Base-by-base conservation (phyloP, 2,329 filamentous ascomycete species). In the Aspergillus proliferans region DNA sequence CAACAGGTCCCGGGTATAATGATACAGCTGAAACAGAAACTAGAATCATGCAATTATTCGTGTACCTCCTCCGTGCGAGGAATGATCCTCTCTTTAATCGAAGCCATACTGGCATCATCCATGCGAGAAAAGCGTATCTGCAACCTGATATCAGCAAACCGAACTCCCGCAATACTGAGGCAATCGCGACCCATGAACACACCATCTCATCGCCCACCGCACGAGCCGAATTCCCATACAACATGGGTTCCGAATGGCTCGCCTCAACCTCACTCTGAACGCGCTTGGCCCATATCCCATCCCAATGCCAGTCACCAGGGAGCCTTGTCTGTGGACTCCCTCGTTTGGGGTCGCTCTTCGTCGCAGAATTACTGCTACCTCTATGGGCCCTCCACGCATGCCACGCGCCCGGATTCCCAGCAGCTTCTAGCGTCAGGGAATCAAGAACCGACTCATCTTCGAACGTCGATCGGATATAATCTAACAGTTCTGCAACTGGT, bases 281-380 rank as follows among this genome's bases (percentile, higher is more conserved):
- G 47, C 92, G 80, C 55, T 91, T 86, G 65, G 94, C 88, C 92
- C 92, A 98, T 0, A 97, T 92, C 0, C 92, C 91, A 61, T 95
- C 89, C 92, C 92, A 97, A 64, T 95, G 95, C 92, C 92, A 97
- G 60, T 95, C 86, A 6, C 86, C 87, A 0, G 89, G 89, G 45
- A 79, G 76, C 52, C 84, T 71, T 33, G 69, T 62, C 55, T 65
- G 66, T 46, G 61, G 73, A 51, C 71, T 80, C 65, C 63, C 72
- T 72, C 52, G 70, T 60, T 69, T 79, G 59, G 59, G 67, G 14
- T 48, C 51, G 19, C 48, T 53, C 28, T 49, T 42, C 12, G 43
- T 43, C 9, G 48, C 50, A 14, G 54, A 51, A 9, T 47, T 50
- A 24, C 53, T 50, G 19, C 50, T 50, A 44, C 73, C 72, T 48